phyloP scores from a whole-genome alignment of 2,329 filamentous ascomycete genomes.

The Calonectria hawksworthii region DNA sequence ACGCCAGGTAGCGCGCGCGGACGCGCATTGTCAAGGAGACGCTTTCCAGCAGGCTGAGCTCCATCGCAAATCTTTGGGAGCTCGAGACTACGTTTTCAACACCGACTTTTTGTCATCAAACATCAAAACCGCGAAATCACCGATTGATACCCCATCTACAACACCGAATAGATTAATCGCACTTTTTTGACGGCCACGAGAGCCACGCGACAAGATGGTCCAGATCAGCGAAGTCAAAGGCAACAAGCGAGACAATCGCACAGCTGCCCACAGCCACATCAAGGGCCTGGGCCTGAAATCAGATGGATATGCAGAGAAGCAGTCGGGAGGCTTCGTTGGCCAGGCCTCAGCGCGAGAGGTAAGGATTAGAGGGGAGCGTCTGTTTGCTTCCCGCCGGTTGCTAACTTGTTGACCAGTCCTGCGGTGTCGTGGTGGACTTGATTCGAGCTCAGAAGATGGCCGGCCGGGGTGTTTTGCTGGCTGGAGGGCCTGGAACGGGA shows the following conservation, averaged over 20 bases:
- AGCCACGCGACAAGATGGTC: conserved; percentile 73
- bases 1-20: conserved; percentile 38
- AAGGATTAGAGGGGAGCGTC: conserved; percentile 43
- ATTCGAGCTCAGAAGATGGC: conserved; percentile 99
- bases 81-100: conserved; percentile 34
- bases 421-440: conserved; percentile 94
- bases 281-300: conserved; percentile 89
- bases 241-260: conserved; percentile 94
- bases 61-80: conserved; percentile 53
- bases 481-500: conserved; percentile 94
- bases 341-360: conserved; percentile 92
- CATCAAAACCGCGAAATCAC: conserved; percentile 11
- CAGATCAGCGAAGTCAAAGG: conserved; percentile 96
- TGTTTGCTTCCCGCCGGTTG: not conserved
- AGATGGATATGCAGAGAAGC: conserved; percentile 87
- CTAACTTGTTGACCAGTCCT: conserved; percentile 73
- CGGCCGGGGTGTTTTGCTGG: conserved; percentile 91
- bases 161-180: not conserved
- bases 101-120: conserved; percentile 24
- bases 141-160: conserved; percentile 21
- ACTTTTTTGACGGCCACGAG: conserved; percentile 34
- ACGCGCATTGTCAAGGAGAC: conserved; percentile 44
- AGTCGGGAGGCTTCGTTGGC: conserved; percentile 88
- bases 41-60: conserved; percentile 47
- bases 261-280: conserved; percentile 97